Percentiles rank a stretch among this genome's conserved stretches.
These are phyloP conservation scores for Lipomyces starkeyi DNA, from an alignment of 805 yeast genomes.

Conservation along the genomic window DNA sequence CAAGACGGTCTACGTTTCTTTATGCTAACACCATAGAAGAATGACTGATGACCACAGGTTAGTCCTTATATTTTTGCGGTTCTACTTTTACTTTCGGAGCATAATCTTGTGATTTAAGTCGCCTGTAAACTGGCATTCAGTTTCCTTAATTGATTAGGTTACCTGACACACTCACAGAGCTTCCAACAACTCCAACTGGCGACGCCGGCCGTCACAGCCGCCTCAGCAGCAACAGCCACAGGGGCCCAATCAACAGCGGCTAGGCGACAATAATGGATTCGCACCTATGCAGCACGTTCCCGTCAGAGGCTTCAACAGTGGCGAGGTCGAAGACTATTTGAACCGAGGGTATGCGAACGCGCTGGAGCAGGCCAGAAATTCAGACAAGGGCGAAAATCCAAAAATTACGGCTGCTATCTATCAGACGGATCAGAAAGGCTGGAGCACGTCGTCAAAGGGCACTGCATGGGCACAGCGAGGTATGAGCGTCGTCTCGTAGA, in stretches of 20 bases:
- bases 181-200: conserved; percentile 26
- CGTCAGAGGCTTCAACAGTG: conserved; percentile 31
- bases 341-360: conserved; percentile 29
- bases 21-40: neutral
- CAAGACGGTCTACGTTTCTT: neutral
- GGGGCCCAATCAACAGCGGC: conserved; percentile 7
- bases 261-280: conserved; percentile 2
- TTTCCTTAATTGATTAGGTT: neutral
- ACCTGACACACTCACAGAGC: neutral
- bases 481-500: neutral
- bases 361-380: conserved; percentile 24
- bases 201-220: conserved; percentile 26
- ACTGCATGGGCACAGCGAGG: conserved; percentile 31
- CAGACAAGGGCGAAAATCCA: conserved; percentile 8
- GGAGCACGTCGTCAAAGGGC: conserved; percentile 30
- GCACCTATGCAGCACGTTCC: conserved; percentile 18
- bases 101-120: neutral
- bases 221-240: conserved; percentile 15
- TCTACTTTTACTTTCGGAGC: neutral
- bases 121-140: neutral
- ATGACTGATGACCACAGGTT: conserved; percentile 20
- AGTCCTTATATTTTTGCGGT: neutral
- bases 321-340: conserved; percentile 35
- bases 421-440: conserved; percentile 28
- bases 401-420: conserved; percentile 14